phyloP scores from a whole-genome alignment of 2,329 filamentous ascomycete species.

The Helicocarpus griseus region DNA sequence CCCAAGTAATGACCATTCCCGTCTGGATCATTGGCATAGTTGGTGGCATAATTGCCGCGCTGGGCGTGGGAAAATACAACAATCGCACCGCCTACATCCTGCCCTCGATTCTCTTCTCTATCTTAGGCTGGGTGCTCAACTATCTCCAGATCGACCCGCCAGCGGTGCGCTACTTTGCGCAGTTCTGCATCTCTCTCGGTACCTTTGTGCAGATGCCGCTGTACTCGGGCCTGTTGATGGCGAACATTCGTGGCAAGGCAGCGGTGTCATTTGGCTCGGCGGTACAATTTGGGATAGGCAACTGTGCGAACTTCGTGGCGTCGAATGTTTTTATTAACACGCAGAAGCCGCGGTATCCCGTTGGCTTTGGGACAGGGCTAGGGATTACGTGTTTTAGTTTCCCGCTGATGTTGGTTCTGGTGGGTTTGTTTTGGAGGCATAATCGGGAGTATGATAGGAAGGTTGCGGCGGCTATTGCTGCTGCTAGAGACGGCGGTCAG shows the following conservation, averaged over 20 bases:
- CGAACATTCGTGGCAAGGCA: slow-evolving; percentile 49
- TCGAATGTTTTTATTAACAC: slow-evolving; percentile 23
- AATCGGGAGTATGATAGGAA: too few relatives aligned
- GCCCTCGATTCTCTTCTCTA: slow-evolving; percentile 39
- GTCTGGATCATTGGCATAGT: slow-evolving; percentile 57
- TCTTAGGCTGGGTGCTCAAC: slow-evolving; percentile 47
- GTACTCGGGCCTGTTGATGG: slow-evolving; percentile 46
- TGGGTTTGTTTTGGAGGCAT: too few relatives aligned
- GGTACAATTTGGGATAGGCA: slow-evolving; percentile 37
- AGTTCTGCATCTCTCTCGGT: slow-evolving; percentile 46
- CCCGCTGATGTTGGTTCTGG: too few relatives aligned
- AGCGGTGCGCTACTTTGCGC: slow-evolving; percentile 44
- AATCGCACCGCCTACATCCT: slow-evolving; percentile 48
- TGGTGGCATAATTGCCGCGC: slow-evolving; percentile 42
- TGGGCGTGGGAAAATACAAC: slow-evolving; percentile 40
- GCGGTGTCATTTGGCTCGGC: slow-evolving; percentile 46
- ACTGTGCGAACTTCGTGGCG: slow-evolving; percentile 25
- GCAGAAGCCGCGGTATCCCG: slow-evolving; percentile 20
- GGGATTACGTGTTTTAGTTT: too few relatives aligned
- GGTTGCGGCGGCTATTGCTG: too few relatives aligned
- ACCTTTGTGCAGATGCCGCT: slow-evolving; percentile 48
- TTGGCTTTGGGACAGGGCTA: slow-evolving; percentile 43
- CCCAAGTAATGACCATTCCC: slow-evolving; percentile 43
- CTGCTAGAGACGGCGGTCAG: too few relatives aligned
- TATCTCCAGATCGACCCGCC: slow-evolving; percentile 40